Evolutionary conservation across 2,329 filamentous ascomycete species (phyloP), one percentile per base, ranked within the genome.

Genomic region (Venturia aucupariae): DNA sequence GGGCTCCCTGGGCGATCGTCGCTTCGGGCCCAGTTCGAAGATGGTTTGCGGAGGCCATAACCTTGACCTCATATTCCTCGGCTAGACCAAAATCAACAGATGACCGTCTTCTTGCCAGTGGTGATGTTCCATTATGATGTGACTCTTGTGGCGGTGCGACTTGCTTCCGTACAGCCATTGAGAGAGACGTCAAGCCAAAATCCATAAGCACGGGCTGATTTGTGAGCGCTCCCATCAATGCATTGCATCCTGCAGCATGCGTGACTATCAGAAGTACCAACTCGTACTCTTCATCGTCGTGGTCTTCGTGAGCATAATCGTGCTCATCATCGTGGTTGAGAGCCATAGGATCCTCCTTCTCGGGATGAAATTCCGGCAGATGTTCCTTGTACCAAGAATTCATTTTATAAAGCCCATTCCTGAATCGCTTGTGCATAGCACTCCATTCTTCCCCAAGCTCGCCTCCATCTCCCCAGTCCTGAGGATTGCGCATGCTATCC

Each of bases 171-270:
- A 87, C 82, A 4, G 93, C 93, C 86, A 97, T 89, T 1, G 93
- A 97, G 60, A 99, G 81, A 3, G 92, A 96, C 0, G 93, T 90
- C 77, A 96, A 90, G 35, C 88, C 88, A 19, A 97, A 89, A 72
- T 97, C 92, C 71, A 96, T 85, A 17, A 99, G 81, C 0, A 96
- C 92, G 0, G 94, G 93, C 71, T 96, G 90, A 66, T 93, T 90
- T 0, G 92, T 95, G 68, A 99, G 84, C 32, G 92, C 92, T 15
- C 93, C 92, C 67, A 99, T 92, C 55, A 99, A 77, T 2, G 94
- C 94, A 77, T 99, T 99, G 76, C 93, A 96, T 46, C 94, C 94
- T 17, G 94, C 94, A 30, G 93, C 93, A 72, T 99, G 94, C 0
- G 94, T 96, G 27, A 99, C 89, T 8, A 99, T 78, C 48, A 99